Conservation (phyloP, 163 green algal genomes). For the Prototheca cutis region DNA sequence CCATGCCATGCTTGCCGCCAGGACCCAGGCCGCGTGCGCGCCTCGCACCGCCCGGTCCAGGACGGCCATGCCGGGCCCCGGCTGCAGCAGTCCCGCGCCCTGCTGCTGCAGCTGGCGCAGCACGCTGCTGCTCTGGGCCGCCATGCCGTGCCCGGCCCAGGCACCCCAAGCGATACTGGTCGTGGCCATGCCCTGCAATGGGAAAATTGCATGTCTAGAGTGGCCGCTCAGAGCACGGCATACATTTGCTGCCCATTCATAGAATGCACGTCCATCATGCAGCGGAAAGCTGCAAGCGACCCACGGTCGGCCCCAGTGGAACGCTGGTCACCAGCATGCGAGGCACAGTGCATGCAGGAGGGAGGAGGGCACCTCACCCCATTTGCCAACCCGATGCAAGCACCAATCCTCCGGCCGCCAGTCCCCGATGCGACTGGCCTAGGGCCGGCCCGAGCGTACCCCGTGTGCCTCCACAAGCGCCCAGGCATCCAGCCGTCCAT, state of each 20-base stretch:
- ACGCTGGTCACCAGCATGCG: too few relatives aligned
- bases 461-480: slow-evolving; percentile 1
- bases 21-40: background rate
- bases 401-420: too few relatives aligned
- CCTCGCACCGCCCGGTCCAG: background rate
- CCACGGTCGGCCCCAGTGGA: too few relatives aligned
- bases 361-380: background rate
- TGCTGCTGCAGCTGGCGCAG: slow-evolving; percentile 28
- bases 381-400: too few relatives aligned
- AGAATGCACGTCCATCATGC: too few relatives aligned
- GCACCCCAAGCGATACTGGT: slow-evolving; percentile 59
- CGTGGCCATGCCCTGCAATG: slow-evolving; percentile 22
- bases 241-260: too few relatives aligned
- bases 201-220: slow-evolving; percentile 1
- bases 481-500: slow-evolving; percentile 33
- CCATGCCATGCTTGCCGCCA: slow-evolving; percentile 14
- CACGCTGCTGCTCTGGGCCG: slow-evolving; percentile 25
- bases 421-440: background rate
- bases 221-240: background rate
- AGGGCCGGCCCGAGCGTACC: background rate
- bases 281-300: too few relatives aligned
- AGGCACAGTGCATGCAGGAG: background rate
- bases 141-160: slow-evolving; percentile 68
- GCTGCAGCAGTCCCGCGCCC: slow-evolving; percentile 45
- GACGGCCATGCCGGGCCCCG: slow-evolving; percentile 31